phyloP scores from a whole-genome alignment of 1,139 yeast genomes.

The Lodderomyces pseudojiufengensis region DNA sequence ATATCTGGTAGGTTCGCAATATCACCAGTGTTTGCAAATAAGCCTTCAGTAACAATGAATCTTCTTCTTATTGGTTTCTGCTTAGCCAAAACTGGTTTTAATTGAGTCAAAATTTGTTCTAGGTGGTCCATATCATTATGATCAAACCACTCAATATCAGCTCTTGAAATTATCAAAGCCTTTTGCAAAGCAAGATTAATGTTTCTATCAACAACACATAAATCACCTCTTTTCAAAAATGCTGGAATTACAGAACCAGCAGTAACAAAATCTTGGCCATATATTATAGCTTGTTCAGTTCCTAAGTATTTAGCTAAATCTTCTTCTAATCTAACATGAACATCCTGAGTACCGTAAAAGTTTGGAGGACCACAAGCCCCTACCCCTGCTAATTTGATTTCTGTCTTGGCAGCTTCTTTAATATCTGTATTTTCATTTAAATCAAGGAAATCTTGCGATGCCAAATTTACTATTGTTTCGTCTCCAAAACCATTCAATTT shows the following conservation, averaged over 20 bases:
- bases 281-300: slow-evolving; percentile 73
- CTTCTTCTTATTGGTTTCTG: slow-evolving; percentile 79
- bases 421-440: slow-evolving; percentile 48
- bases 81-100: slow-evolving; percentile 60
- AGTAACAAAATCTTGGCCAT: slow-evolving; percentile 91
- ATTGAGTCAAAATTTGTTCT: slow-evolving; percentile 60
- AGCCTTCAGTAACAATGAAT: slow-evolving; percentile 86
- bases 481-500: slow-evolving; percentile 13
- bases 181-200: slow-evolving; percentile 78
- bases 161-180: slow-evolving; percentile 82
- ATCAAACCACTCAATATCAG: slow-evolving; percentile 77
- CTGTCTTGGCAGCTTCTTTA: slow-evolving; percentile 51
- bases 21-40: slow-evolving; percentile 81
- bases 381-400: slow-evolving; percentile 75
- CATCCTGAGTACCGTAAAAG: slow-evolving; percentile 94
- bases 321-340: slow-evolving; percentile 77
- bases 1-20: slow-evolving; percentile 68
- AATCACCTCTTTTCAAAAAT: slow-evolving; percentile 91
- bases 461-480: slow-evolving; percentile 57
- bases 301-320: slow-evolving; percentile 72
- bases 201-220: slow-evolving; percentile 82
- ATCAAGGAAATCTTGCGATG: slow-evolving; percentile 61
- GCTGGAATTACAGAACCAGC: slow-evolving; percentile 97
- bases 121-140: slow-evolving; percentile 87
- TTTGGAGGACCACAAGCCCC: slow-evolving; percentile 99